Evolutionary conservation across 2,329 filamentous ascomycete genomes (phyloP), one percentile per base, ranked within the genome.

Genomic region (Teratosphaeria pseudoeucalypti): DNA sequence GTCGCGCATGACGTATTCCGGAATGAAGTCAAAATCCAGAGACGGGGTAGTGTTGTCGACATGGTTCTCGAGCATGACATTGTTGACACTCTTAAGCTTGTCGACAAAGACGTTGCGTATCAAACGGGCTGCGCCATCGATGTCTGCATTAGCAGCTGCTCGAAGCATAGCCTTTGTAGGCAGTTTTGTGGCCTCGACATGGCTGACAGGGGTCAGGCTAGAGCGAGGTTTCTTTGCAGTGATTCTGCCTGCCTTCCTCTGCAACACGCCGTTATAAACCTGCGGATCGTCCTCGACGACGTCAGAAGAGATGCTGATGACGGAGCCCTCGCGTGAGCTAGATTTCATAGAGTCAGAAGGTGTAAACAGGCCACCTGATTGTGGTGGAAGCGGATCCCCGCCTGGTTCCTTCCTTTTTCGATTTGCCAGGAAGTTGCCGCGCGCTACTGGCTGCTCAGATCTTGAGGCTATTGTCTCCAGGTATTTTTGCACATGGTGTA

Each of bases 21-120:
- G 77, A 57, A 91, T 85, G 70, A 92, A 92, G 0, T 78, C 77
- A 66, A 94, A 95, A 47, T 81, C 75, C 0, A 82, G 73, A 0
- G 87, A 85, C 0, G 80, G 81, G 65, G 79, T 64, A 66, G 78
- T 60, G 1, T 79, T 73, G 64, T 88, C 85, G 2, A 82, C 73
- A 0, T 79, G 75, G 68, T 92, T 92, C 67, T 57, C 74, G 68
- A 58, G 68, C 63, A 23, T 74, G 49, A 59, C 63, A 53, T n/a
- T 63, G 29, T 4, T 75, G 59, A 60, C 71, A 59, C 3, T 64
- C 57, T 7, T 34, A 1, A 72, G 67, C 60, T 69, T 67, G 23
- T 65, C 56, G 16, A 72, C 55, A 57, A 79, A 78, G n/a, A 73
- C 71, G 0, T 64, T 59, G 1, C 76, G 70, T 6, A 80, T 76